These are phyloP conservation scores for Dactylis glomerata DNA, from an alignment of 176 grass and related monocot genomes.

Conservation along the genomic window DNA sequence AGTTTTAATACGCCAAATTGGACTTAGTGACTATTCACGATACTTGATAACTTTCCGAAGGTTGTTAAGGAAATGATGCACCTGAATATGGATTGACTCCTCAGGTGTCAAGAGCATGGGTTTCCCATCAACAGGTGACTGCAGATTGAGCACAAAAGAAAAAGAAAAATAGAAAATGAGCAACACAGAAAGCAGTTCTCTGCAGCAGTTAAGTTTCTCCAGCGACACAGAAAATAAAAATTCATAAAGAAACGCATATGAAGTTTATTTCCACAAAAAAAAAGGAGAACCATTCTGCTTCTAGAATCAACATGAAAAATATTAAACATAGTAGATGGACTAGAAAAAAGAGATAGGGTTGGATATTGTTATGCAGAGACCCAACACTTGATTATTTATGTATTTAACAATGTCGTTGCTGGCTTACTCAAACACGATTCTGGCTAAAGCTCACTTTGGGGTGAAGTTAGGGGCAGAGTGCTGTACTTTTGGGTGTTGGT, in stretches of 20 bases:
- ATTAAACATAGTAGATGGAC: background rate
- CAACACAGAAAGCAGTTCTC: background rate
- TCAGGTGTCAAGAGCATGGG: conserved; percentile 95
- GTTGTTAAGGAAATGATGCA: conserved; percentile 16
- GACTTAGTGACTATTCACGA: background rate
- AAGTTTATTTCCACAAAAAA: conserved; percentile 10
- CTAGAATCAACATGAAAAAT: background rate
- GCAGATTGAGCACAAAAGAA: conserved; percentile 16
- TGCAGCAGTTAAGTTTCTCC: background rate
- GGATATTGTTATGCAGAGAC: background rate
- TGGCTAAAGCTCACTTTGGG: no score
- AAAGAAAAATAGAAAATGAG: conserved; percentile 11
- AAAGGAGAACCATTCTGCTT: background rate
- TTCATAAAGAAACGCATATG: background rate
- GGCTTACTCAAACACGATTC: no score
- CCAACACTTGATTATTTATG: background rate
- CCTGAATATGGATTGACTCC: conserved; percentile 97
- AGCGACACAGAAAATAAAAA: background rate
- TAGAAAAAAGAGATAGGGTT: background rate
- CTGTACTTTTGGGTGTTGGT: no score
- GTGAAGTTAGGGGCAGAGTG: no score
- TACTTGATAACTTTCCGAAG: background rate
- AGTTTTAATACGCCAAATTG: background rate
- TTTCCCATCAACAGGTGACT: conserved; percentile 99
- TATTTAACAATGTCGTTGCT: no score